Evolutionary conservation across 2,329 filamentous ascomycete species (phyloP), one percentile per base, ranked within the genome.

Genomic region (Neofusicoccum ribis): DNA sequence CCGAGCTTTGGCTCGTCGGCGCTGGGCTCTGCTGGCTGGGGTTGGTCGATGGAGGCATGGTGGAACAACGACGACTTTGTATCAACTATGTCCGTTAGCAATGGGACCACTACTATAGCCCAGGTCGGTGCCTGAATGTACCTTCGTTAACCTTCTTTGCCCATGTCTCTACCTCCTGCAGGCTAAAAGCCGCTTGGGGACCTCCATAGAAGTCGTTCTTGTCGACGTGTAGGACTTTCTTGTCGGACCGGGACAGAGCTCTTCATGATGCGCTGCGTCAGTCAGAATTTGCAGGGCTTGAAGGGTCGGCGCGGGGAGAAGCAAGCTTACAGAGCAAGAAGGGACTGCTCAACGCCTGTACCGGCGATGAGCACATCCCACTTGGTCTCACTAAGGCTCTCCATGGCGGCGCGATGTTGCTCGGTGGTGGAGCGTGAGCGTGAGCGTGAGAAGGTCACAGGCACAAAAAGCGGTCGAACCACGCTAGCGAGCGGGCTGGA

Each of bases 161-260:
- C 92, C 93, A 98, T 43, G 84, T 83, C 70, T 93, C 89, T 43
- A 87, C 89, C 76, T 97, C 94, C 67, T 91, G 86, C 41, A 97
- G 82, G 77, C 89, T 95, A 70, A 98, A 86, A 2, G 92, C 92
- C 68, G 94, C 93, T 75, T 97, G 92, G 44, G 89, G 77, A 62
- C 91, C 91, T 72, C 94, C 94, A 80, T 98, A 98, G 78, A 92
- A 96, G 68, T 88, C 84, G 80, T 96, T 93, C 68, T 86, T 85
- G 76, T 98, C 94, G 75, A 97, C 82, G 77, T 98, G 94, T 67
- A 98, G 86, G 70, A 97, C 87, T 72, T 92, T 95, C 83, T 96
- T 96, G 75, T 89, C 89, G 68, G 93, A 96, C 74, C 93, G 90
- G 70, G 94, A 98, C 72, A 98, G 85, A 73, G 94, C 91, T 85